Conservation (phyloP, 2,329 filamentous ascomycete species). For the Metarhizium rileyi region DNA sequence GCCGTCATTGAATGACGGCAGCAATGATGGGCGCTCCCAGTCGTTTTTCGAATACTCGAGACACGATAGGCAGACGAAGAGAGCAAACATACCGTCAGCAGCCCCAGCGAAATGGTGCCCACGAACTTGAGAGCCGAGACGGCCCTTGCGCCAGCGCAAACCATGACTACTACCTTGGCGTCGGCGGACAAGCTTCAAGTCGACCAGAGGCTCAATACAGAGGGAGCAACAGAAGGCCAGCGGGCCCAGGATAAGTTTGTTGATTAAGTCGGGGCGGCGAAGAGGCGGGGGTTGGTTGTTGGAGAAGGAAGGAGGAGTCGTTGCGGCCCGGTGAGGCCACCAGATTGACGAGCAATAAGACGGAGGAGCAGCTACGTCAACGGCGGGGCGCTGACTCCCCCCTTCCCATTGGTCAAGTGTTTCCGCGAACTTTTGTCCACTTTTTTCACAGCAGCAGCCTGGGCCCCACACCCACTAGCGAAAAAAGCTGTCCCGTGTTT, state of each 20-base stretch:
- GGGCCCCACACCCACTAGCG: background rate
- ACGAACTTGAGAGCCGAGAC: slow-evolving; percentile 84
- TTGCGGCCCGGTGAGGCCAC: background rate
- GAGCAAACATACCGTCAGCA: slow-evolving; percentile 65
- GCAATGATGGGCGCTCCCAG: background rate
- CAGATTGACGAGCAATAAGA: no score
- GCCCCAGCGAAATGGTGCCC: slow-evolving; percentile 78
- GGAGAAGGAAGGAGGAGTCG: background rate
- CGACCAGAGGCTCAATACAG: background rate
- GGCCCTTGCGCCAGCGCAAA: slow-evolving; percentile 41
- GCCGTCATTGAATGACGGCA: background rate
- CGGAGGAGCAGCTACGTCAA: background rate
- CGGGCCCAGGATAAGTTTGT: background rate
- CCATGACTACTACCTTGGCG: slow-evolving; percentile 35
- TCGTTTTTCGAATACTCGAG: background rate
- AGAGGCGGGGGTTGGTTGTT: background rate
- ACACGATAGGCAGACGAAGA: slow-evolving; percentile 4
- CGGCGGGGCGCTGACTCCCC: background rate
- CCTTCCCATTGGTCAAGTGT: background rate
- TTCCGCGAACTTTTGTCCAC: background rate
- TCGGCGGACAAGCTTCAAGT: background rate
- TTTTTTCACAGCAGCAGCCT: background rate
- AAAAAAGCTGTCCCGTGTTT: background rate
- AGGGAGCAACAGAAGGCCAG: background rate
- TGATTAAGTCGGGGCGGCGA: background rate